Base-by-base conservation (phyloP, 176 grass and related monocot species). In the Zea luxurians region DNA sequence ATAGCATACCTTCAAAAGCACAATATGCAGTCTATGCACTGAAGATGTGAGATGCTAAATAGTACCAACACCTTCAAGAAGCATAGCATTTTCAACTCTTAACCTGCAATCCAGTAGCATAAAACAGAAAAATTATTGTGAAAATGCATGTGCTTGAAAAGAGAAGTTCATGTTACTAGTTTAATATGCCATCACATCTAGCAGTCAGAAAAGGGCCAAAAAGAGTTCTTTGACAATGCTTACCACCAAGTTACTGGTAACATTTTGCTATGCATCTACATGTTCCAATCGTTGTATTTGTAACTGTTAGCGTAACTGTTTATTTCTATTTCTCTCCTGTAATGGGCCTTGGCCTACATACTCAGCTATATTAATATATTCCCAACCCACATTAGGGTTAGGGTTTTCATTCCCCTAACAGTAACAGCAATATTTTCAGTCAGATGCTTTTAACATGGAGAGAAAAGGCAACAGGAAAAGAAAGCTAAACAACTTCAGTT, bases 31-130 rank as follows among this genome's bases (percentile, higher is more conserved):
- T 64, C 91, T 88, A 50, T 78, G 95, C 71, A 98, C 74, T 37
- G 86, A 92, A 78, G 85, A 90, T 66, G 83, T 94, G 48, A 98
- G 85, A 68, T 71, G 87, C 78, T 94, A 89, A 85, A 98, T 69
- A 73, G 85, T 94, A 61, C 85, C 83, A 71, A 94, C 76, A 80
- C 85, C 85, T 78, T 98, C 91, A 65, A 86, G 77, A 76, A 98
- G 85, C 61, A 88, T 81, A 50, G 89, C 87, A 76, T 98, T 94
- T 85, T 94, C 95, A 49, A 94, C 67, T 92, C 92, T 94, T 61
- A 92, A 65, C 74, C 95, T 98, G 87, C 60, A 78, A 71, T 68
- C 11, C 38, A 87, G 62, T 78, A 37, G 52, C 67, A 85, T 40
- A 49, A 68, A 78, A 89, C 6, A 82, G 84, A 83, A 71, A 7